These are phyloP conservation scores for Eucalyptus dawsonii DNA, from an alignment of 345 rosid species.

Conservation along the genomic window DNA sequence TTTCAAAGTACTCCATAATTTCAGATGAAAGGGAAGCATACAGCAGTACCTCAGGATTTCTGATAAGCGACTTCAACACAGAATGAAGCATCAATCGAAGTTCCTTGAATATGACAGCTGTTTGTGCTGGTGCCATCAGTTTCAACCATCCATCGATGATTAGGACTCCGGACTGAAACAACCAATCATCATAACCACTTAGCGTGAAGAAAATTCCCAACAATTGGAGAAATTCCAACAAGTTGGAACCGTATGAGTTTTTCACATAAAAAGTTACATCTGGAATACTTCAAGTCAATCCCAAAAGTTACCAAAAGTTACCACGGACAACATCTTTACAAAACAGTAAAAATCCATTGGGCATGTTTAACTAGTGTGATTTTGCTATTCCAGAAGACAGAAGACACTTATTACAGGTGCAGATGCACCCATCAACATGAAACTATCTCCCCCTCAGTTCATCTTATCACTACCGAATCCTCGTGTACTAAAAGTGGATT, in stretches of 20 bases:
- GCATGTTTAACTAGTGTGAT: neutral
- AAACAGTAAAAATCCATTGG: neutral
- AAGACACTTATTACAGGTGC: neutral
- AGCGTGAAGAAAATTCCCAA: neutral
- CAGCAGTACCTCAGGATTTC: constrained; percentile 56
- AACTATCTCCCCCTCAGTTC: neutral
- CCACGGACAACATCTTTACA: neutral
- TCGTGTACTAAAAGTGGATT: neutral
- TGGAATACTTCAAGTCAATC: neutral
- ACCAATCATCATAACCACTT: neutral
- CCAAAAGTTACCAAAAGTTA: neutral
- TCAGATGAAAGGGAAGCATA: neutral
- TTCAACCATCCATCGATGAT: constrained; percentile 79
- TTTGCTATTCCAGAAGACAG: neutral
- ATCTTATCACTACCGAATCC: neutral
- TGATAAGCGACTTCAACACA: constrained; percentile 50
- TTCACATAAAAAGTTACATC: neutral
- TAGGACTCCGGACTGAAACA: constrained; percentile 50
- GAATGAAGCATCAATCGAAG: constrained; percentile 65
- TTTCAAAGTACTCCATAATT: neutral
- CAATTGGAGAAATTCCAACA: neutral
- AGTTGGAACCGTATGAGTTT: neutral
- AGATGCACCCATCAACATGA: neutral
- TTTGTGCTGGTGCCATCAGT: constrained; percentile 83
- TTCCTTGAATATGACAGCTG: constrained; percentile 87